These are phyloP conservation scores for Picea glauca DNA, from an alignment of 75 land plant species.

Conservation along the genomic window DNA sequence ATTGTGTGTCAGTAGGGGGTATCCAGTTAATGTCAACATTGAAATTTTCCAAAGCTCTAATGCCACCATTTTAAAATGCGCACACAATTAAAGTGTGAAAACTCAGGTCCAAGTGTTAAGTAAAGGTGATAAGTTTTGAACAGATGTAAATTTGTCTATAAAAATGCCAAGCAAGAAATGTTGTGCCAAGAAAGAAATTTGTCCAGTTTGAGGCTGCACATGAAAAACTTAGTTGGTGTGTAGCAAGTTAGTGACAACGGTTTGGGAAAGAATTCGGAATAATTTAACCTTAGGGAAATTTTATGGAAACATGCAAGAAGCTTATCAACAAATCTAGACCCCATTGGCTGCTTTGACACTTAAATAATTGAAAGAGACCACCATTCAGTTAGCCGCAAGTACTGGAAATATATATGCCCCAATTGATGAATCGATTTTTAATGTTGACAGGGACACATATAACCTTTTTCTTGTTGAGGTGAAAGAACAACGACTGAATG, in stretches of 20 bases:
- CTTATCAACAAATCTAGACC: conserved; percentile 78
- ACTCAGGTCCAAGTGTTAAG: too few species aligned
- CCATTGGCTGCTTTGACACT: conserved; percentile 74
- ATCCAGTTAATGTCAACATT: too few species aligned
- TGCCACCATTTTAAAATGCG: too few species aligned
- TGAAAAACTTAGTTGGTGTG: conserved; percentile 89
- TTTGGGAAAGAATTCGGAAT: conserved; percentile 46
- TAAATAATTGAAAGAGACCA: conserved; percentile 66
- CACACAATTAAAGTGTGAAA: too few species aligned
- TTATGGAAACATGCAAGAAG: conserved; percentile 83
- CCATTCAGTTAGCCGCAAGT: conserved; percentile 53
- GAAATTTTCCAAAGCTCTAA: too few species aligned
- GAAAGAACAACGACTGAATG: conserved; percentile 84
- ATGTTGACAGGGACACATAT: conserved; percentile 85
- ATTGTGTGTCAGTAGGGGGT: too few species aligned
- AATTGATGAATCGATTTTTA: conserved; percentile 69
- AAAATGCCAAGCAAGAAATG: too few species aligned
- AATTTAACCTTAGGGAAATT: conserved; percentile 64
- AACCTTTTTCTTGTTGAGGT: conserved; percentile 83
- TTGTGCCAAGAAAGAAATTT: too few species aligned
- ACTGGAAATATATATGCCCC: conserved; percentile 55
- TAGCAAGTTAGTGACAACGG: conserved; percentile 57
- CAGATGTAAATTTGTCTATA: too few species aligned
- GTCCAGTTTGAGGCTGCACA: too few species aligned
- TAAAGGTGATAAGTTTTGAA: too few species aligned